These are phyloP conservation scores for Babesia bovis DNA, from an alignment of 169 alveolate genomes.

Conservation along the genomic window DNA sequence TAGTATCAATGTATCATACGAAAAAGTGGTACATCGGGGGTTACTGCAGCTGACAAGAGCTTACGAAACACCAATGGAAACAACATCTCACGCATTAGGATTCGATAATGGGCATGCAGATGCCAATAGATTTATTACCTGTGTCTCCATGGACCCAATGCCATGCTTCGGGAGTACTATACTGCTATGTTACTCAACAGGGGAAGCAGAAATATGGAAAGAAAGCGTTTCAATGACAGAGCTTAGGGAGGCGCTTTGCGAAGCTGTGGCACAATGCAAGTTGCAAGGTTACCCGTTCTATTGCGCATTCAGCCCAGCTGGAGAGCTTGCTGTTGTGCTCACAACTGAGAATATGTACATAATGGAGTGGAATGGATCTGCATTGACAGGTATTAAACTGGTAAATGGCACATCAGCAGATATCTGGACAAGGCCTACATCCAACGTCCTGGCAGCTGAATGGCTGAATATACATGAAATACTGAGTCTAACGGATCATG, in stretches of 20 bases:
- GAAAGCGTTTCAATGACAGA: constrained; percentile 37
- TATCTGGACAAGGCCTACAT: constrained; percentile 12
- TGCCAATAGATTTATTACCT: constrained; percentile 15
- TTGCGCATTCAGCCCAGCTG: constrained; percentile 30
- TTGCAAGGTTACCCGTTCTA: constrained; percentile 23
- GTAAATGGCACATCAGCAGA: constrained; percentile 18
- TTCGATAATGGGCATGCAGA: constrained; percentile 13
- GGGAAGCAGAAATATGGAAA: constrained; percentile 30
- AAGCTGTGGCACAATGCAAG: constrained; percentile 33
- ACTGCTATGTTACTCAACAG: constrained; percentile 25
- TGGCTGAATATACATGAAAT: constrained; percentile 40
- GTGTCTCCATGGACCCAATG: constrained; percentile 24
- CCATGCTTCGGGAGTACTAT: constrained; percentile 26
- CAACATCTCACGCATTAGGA: constrained; percentile 8
- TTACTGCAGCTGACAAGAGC: constrained; percentile 12
- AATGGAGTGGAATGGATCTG: constrained; percentile 33
- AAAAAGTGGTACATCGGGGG: not conserved
- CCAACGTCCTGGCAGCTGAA: constrained; percentile 31
- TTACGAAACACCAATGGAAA: not conserved
- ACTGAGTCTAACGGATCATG: constrained; percentile 31
- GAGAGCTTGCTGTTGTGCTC: constrained; percentile 16
- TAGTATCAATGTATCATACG: constrained; percentile 4
- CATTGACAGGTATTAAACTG: constrained; percentile 18
- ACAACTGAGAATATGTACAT: constrained; percentile 29
- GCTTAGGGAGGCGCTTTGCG: constrained; percentile 33